Base-by-base conservation (phyloP, 1,284 basidiomycete species). In the Cryptococcus hybrid region DNA sequence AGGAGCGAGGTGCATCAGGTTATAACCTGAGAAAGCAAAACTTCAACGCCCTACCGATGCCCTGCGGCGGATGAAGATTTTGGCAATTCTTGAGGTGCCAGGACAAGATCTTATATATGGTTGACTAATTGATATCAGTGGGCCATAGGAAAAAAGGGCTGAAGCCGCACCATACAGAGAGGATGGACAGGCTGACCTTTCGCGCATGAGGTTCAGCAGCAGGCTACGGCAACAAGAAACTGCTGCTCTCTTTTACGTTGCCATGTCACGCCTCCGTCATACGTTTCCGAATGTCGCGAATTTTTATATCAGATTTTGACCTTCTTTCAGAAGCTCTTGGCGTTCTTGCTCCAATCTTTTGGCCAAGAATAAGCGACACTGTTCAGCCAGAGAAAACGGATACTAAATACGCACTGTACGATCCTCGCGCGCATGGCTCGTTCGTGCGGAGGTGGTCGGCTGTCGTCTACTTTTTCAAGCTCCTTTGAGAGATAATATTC, bases 331-430 rank as follows among this genome's bases (percentile, higher is more conserved):
- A 39, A 73, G 57, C 46, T 66, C 67, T 42, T 66, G 64, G 40
- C 69, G 62, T 59, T 71, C 70, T 44, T 65, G 63, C 48, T 69
- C 65, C 2, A 73, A 56, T 44, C 71, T 73, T 34, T 2, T 45
- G 5, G 55, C 30, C 30, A 30, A 44, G 37, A 38, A 30, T 35
- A 34, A 45, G 30, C 5, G 11, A 12, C 52, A 24, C 18, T 47
- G 18, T 8, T 30, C 35, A 24, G 15, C 24, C 13, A 54, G 13
- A 38, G 39, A n/a, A 12, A 24, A 34, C 2, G 15, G n/a, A n/a
- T 18, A 24, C 18, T 37, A n/a, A 18, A 0, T 5, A 63, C 69
- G 54, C 48, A 71, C 69, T 71, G 67, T 3, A 63, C 66, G 8
- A 71, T 66, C 7, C 68, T 55, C 8, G 68, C 68, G 42, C 63